Evolutionary conservation across 1,284 basidiomycete species (phyloP).

Genomic region (Neolentinus lepideus): DNA sequence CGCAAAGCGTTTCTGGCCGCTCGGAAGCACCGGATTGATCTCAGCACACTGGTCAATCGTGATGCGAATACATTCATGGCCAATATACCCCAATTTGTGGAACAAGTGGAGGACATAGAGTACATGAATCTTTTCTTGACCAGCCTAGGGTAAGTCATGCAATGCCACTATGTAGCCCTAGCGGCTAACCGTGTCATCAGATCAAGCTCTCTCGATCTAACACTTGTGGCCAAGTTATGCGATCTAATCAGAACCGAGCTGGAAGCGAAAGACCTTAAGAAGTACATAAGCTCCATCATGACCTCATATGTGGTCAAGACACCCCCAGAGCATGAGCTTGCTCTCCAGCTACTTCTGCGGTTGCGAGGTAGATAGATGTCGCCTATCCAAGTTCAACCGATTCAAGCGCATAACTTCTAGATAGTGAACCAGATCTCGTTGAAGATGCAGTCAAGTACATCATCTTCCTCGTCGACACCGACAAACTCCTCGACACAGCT

Average conservation of each 20-base stretch:
- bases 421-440: conserved; percentile 66
- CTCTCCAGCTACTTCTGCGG: conserved; percentile 69
- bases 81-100: conserved; percentile 62
- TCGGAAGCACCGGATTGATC: conserved; percentile 89
- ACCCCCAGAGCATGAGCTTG: conserved; percentile 89
- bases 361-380: conserved; percentile 53
- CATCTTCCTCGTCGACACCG: conserved; percentile 95
- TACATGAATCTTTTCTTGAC: conserved; percentile 92
- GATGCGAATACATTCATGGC: conserved; percentile 63
- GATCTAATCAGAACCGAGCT: conserved; percentile 74
- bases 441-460: conserved; percentile 98
- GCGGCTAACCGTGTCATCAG: conserved; percentile 5
- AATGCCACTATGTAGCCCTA: not conserved
- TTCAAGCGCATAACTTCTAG: conserved; percentile 28
- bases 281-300: conserved; percentile 86
- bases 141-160: conserved; percentile 59
- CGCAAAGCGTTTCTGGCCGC: conserved; percentile 86
- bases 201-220: conserved; percentile 29
- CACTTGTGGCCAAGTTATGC: conserved; percentile 69
- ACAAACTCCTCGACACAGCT: conserved; percentile 89
- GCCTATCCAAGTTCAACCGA: not conserved
- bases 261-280: conserved; percentile 63
- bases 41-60: conserved; percentile 84
- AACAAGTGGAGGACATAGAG: conserved; percentile 86
- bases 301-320: conserved; percentile 91